Conservation (phyloP, 2,329 filamentous ascomycete species). For the Metarhizium humberi region DNA sequence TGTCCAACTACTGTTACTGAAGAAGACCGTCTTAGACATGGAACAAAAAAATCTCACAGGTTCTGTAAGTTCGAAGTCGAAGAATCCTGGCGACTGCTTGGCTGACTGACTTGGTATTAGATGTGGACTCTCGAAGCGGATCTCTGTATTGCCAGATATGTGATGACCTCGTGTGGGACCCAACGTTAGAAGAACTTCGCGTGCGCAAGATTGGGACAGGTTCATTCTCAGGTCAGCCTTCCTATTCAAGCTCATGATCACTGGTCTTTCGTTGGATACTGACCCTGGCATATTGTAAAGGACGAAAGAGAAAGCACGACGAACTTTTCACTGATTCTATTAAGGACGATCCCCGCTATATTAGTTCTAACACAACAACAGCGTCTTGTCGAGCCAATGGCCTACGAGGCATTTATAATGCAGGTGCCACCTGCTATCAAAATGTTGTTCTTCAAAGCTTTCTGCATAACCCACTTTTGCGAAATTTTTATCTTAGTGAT, state of each 20-base stretch:
- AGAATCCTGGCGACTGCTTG: neutral
- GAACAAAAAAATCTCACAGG: conserved; percentile 58
- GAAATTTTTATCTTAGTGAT: conserved; percentile 86
- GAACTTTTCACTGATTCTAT: conserved; percentile 56
- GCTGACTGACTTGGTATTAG: conserved; percentile 32
- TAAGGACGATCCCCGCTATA: conserved; percentile 67
- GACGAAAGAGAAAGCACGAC: conserved; percentile 67
- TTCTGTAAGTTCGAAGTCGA: conserved; percentile 51
- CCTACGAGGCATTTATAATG: conserved; percentile 88
- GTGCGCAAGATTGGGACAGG: conserved; percentile 60
- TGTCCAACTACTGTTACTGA: conserved; percentile 61
- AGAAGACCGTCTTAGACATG: conserved; percentile 58
- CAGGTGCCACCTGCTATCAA: conserved; percentile 98
- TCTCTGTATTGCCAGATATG: conserved; percentile 74
- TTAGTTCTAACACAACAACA: conserved; percentile 67
- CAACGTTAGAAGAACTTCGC: conserved; percentile 66
- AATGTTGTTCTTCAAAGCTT: conserved; percentile 91
- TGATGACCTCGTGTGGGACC: conserved; percentile 75
- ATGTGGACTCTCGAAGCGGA: conserved; percentile 68
- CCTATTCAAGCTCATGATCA: neutral
- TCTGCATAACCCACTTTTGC: conserved; percentile 84
- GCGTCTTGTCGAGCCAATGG: conserved; percentile 81
- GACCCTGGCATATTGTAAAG: conserved; percentile 19
- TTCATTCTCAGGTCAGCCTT: conserved; percentile 48
- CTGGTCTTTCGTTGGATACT: neutral